These are phyloP conservation scores for Cladosporium sp. DNA, from an alignment of 2,329 filamentous ascomycete species.

Conservation along the genomic window DNA sequence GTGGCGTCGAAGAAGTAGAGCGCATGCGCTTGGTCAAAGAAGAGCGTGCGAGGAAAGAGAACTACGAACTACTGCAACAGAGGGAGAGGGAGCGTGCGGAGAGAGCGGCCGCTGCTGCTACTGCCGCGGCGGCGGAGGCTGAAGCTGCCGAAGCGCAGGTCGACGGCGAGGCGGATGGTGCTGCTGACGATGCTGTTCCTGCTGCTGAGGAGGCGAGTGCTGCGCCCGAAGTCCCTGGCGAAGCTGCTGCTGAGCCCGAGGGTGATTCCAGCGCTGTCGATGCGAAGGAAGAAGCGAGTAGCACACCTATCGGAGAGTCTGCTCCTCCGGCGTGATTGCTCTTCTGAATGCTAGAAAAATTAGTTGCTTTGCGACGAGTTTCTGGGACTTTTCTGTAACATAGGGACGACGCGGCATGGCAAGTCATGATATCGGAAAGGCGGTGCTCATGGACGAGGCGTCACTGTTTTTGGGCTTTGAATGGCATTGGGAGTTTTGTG, in stretches of 20 bases:
- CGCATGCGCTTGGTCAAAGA: constrained; percentile 80
- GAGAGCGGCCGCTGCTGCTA: constrained; percentile 40
- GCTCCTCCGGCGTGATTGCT: not conserved
- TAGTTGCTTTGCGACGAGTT: not conserved
- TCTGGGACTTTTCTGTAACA: not conserved
- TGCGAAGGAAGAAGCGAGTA: constrained; percentile 30
- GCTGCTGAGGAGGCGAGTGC: constrained; percentile 16
- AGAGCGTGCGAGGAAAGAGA: constrained; percentile 79
- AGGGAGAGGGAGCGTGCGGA: constrained; percentile 48
- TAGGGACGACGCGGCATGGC: not conserved
- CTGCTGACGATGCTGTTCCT: constrained; percentile 24
- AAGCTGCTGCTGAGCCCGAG: constrained; percentile 21
- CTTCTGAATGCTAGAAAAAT: not conserved
- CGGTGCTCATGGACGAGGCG: not conserved
- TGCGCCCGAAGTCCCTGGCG: constrained; percentile 20
- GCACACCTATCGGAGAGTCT: constrained; percentile 15
- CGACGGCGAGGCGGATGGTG: constrained; percentile 32
- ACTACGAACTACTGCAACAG: constrained; percentile 56
- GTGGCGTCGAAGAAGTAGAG: constrained; percentile 92
- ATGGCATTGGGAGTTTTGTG: not conserved
- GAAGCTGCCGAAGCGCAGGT: constrained; percentile 27
- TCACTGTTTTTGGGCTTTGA: not conserved
- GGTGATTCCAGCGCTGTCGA: constrained; percentile 33
- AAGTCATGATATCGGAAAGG: not conserved
- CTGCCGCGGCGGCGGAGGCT: constrained; percentile 33